phyloP scores from a whole-genome alignment of 75 land plant species.

The Pseudotsuga menziesii region DNA sequence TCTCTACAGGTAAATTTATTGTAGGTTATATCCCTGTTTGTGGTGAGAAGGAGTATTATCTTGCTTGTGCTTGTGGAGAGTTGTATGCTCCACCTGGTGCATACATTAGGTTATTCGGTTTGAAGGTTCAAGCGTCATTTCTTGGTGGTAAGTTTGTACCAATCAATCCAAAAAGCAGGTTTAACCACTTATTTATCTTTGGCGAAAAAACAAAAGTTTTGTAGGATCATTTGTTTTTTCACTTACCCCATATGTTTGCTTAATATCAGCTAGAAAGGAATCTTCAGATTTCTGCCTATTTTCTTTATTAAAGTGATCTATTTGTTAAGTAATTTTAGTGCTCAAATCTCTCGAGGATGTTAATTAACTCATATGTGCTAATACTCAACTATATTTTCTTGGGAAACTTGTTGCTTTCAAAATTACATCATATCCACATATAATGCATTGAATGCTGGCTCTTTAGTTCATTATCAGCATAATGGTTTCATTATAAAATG shows the following conservation, averaged over 20 bases:
- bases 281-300: neutral
- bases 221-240: neutral
- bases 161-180: neutral
- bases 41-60: constrained; percentile 96
- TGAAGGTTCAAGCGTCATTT: constrained; percentile 86
- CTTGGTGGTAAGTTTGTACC: constrained; percentile 69
- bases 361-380: neutral
- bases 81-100: constrained; percentile 93
- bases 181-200: neutral
- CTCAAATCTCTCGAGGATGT: neutral
- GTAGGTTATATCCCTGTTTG: constrained; percentile 72
- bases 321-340: neutral
- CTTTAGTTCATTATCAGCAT: too few species aligned
- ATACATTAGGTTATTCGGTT: constrained; percentile 78
- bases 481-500: too few species aligned
- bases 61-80: constrained; percentile 91
- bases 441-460: too few species aligned
- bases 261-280: neutral
- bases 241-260: neutral
- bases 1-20: constrained; percentile 74
- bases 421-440: too few species aligned
- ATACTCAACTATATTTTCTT: too few species aligned
- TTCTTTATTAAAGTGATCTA: neutral
- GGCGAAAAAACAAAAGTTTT: neutral
- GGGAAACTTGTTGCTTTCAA: too few species aligned